Evolutionary conservation across 2,329 filamentous ascomycete species (phyloP), one percentile per base, ranked within the genome.

Genomic region (Diaporthe destruens): DNA sequence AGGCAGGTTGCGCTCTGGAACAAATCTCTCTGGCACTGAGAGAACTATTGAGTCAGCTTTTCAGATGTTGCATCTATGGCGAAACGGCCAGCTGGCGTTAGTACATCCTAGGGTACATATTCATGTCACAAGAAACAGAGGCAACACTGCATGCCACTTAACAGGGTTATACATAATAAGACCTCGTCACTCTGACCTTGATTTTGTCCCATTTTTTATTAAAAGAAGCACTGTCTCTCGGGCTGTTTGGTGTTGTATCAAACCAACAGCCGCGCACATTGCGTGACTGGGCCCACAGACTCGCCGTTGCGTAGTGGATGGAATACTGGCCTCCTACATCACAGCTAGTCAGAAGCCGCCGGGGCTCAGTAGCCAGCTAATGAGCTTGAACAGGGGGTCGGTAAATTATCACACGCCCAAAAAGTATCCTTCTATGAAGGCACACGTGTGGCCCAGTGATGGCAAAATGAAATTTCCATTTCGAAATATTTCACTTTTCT

Each of bases 21-120:
- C 61, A 78, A 81, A 74, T 80, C 77, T 47, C 73, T 82, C 5
- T 81, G 80, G 80, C 81, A 81, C 67, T 81, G 20, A 51, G 29
- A 25, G 49, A 3, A 47, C 0, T 1, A 34, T 34, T 12, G 18
- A 34, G 6, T 51, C 23, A 29, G 29, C 29, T 34, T 9, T 65
- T 51, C 4, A 65, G n/a, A 9, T 23, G 11, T 34, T 49, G 42
- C 59, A 65, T n/a, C n/a, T n/a, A n/a, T 36, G 59, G 59, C 59
- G 42, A 65, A 51, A 65, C 59, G 59, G n/a, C n/a, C n/a, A n/a
- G n/a, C n/a, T n/a, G n/a, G 59, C 42, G 59, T 65, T 36, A 29
- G 29, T 2, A 29, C 29, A 29, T 5, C 29, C 29, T n/a, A 18
- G 11, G 44, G 5, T 51, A 16, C 16, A 20, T 42, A 34, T 65